Evolutionary conservation across 1,284 basidiomycete genomes (phyloP).

Genomic region (Porogramme epimiltina): DNA sequence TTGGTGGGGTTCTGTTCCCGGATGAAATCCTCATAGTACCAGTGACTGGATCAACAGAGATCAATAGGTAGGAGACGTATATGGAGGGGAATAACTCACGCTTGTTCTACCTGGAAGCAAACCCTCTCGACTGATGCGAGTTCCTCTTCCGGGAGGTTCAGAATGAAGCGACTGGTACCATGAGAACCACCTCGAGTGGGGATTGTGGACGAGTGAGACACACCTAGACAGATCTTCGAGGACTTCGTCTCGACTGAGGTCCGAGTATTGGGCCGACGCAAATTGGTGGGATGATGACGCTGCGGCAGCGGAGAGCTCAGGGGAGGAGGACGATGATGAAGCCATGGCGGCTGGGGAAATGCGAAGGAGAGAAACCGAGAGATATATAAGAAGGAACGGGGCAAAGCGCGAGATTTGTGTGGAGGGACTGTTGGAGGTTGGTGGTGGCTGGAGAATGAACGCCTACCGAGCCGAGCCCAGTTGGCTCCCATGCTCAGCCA

Average conservation of each 20-base stretch:
- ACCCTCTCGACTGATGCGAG: slow-evolving; percentile 89
- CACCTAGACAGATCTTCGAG: slow-evolving; percentile 90
- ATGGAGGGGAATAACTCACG: slow-evolving; percentile 56
- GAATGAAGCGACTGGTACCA: slow-evolving; percentile 83
- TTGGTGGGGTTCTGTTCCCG: slow-evolving; percentile 82
- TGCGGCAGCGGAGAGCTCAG: slow-evolving; percentile 60
- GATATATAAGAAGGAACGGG: slow-evolving; percentile 24
- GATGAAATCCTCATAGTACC: slow-evolving; percentile 99
- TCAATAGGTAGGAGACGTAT: slow-evolving; percentile 7
- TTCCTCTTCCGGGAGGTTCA: slow-evolving; percentile 96
- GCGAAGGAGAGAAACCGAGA: slow-evolving; percentile 34
- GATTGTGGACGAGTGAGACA: slow-evolving; percentile 17
- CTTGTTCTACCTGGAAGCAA: slow-evolving; percentile 99
- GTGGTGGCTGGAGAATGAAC: slow-evolving; percentile 25
- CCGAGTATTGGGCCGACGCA: slow-evolving; percentile 23
- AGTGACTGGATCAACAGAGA: slow-evolving; percentile 66
- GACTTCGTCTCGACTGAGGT: slow-evolving; percentile 63
- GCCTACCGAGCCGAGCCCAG: slow-evolving; percentile 15
- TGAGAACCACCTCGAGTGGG: slow-evolving; percentile 1
- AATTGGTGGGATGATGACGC: slow-evolving; percentile 35
- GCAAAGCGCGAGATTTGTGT: slow-evolving; percentile 16
- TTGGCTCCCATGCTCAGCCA: slow-evolving; percentile 20
- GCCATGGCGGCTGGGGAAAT: slow-evolving; percentile 40
- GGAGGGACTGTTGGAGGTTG: slow-evolving; percentile 16
- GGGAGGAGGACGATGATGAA: slow-evolving; percentile 70